These are phyloP conservation scores for Phytophthora pinifolia DNA, from an alignment of 352 stramenopile species.

Conservation along the genomic window DNA sequence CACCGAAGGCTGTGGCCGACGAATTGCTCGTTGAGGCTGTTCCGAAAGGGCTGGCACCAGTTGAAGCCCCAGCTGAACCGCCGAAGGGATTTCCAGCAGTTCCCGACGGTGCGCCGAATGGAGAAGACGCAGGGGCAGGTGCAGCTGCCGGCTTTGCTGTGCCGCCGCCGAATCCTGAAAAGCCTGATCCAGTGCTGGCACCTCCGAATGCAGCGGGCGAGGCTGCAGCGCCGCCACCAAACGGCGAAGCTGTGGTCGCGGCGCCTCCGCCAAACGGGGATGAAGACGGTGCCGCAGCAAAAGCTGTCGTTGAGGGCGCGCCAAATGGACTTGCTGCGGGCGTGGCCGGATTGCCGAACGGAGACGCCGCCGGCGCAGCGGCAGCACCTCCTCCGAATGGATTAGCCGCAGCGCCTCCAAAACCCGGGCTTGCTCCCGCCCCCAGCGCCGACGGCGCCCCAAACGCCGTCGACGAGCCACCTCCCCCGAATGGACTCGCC, in stretches of 20 bases:
- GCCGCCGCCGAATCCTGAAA: constrained; percentile 7
- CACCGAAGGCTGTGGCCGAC: constrained; percentile 15
- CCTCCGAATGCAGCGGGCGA: constrained; percentile 17
- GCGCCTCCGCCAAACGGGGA: constrained; percentile 30
- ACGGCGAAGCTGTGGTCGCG: constrained; percentile 18
- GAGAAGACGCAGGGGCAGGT: constrained; percentile 15
- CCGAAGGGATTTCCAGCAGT: constrained; percentile 23
- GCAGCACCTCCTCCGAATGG: constrained; percentile 27
- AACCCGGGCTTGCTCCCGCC: constrained; percentile 12
- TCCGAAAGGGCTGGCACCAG: constrained; percentile 24
- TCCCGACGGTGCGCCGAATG: constrained; percentile 24
- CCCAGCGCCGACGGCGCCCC: constrained; percentile 26
- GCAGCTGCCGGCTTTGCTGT: too few species aligned
- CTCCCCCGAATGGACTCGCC: constrained; percentile 36
- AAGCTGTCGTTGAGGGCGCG: constrained; percentile 18
- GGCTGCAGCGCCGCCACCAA: constrained; percentile 17
- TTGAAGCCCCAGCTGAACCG: constrained; percentile 13
- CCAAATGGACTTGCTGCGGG: constrained; percentile 41
- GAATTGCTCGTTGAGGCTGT: constrained; percentile 7
- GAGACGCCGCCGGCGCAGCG: constrained; percentile 18
- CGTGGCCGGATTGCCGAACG: constrained; percentile 28
- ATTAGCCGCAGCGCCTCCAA: constrained; percentile 24
- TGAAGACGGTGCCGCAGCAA: constrained; percentile 23
- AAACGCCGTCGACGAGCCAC: constrained; percentile 29
- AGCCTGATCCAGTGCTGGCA: constrained; percentile 8